Percentiles rank a stretch among this genome's conserved stretches.
Evolutionary conservation across 2,329 filamentous ascomycete species (phyloP).

Genomic region (Ophiocordyceps camponoti-rufipedis): DNA sequence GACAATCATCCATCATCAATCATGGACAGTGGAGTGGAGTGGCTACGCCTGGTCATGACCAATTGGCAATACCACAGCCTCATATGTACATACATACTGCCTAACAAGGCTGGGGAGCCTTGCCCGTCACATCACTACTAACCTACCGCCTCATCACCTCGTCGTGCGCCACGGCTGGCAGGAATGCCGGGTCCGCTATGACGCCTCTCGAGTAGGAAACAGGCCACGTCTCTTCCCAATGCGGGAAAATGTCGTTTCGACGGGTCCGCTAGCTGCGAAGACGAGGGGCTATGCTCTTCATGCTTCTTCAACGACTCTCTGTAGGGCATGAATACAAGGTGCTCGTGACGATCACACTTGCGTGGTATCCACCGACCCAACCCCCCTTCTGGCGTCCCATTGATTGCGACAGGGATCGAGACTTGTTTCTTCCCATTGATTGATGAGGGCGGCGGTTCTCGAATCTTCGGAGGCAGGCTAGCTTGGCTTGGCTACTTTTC

Average conservation of each 20-base stretch:
- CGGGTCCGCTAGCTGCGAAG: background rate
- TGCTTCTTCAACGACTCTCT: background rate
- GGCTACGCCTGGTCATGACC: too few relatives aligned
- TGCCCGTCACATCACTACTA: background rate
- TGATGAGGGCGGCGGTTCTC: too few relatives aligned
- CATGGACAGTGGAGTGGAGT: too few relatives aligned
- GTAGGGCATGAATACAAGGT: too few relatives aligned
- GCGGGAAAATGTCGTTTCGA: background rate
- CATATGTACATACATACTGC: background rate
- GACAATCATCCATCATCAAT: too few relatives aligned
- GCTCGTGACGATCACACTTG: too few relatives aligned
- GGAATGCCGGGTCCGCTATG: background rate
- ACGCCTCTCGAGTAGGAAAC: background rate
- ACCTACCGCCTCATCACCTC: background rate
- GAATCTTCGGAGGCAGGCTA: background rate
- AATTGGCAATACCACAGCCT: too few relatives aligned
- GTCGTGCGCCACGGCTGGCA: background rate
- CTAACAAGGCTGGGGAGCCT: background rate
- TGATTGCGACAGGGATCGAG: too few relatives aligned
- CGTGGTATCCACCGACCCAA: too few relatives aligned
- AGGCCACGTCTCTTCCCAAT: background rate
- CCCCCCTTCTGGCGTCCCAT: too few relatives aligned
- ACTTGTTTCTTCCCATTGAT: too few relatives aligned
- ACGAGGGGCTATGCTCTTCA: background rate
- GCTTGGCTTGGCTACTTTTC: conserved; percentile 89